Conservation (phyloP, 768 basidiomycete genomes). For the Phallus indusiatus region DNA sequence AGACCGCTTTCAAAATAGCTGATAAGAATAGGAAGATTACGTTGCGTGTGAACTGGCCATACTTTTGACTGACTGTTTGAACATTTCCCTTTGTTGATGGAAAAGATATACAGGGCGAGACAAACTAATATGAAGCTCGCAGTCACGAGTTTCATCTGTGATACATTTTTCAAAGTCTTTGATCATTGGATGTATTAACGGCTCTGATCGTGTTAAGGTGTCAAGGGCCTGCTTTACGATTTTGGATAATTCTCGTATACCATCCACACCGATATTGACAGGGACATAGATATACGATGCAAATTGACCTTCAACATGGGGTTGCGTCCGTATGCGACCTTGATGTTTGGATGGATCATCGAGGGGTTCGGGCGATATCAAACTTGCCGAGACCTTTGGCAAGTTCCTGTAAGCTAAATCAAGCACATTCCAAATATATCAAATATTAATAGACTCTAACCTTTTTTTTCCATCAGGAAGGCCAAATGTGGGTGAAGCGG, state of each 20-base stretch:
- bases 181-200: constrained; percentile 38
- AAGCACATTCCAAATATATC: no score
- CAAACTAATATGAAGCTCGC: constrained; percentile 72
- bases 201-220: constrained; percentile 35
- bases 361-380: constrained; percentile 39
- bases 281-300: constrained; percentile 71
- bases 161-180: constrained; percentile 9
- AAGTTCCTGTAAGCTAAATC: constrained; percentile 39
- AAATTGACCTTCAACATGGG: constrained; percentile 84
- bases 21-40: constrained; percentile 29
- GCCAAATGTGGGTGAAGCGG: background rate
- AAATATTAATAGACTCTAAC: background rate
- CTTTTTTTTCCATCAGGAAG: background rate
- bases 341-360: constrained; percentile 79
- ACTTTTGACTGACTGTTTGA: constrained; percentile 51
- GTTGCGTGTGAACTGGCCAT: constrained; percentile 36
- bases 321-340: constrained; percentile 64
- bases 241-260: constrained; percentile 29
- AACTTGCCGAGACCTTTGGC: constrained; percentile 43
- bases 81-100: constrained; percentile 66
- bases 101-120: constrained; percentile 75
- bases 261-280: constrained; percentile 34
- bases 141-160: constrained; percentile 11
- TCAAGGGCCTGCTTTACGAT: constrained; percentile 36
- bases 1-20: constrained; percentile 1